Evolutionary conservation across 2,329 filamentous ascomycete species (phyloP), one percentile per base, ranked within the genome.

Genomic region (Colletotrichum limetticola): DNA sequence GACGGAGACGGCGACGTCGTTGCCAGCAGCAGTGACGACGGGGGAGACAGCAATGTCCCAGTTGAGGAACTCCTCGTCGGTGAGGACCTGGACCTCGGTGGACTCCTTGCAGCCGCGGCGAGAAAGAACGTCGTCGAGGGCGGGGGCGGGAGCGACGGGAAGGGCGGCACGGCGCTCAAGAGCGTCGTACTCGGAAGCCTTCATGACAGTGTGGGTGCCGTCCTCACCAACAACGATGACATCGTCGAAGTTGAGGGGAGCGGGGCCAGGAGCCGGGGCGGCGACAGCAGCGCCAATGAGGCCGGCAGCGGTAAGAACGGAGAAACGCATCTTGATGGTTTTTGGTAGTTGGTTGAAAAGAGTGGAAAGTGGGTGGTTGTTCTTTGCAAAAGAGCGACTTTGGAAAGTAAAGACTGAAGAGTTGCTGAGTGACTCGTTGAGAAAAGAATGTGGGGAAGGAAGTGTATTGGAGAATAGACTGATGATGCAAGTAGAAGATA

Each of bases 21-120:
- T 78, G 8, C 78, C 78, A 9, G 74, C 76, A 8, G 80, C 80
- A 60, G 78, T 77, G 16, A 81, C 75, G 11, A 84, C 79, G 24
- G 78, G 77, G 16, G 83, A 84, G 76, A 83, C 82, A 59, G 76
- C 76, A 1, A 82, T 76, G 68, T 85, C 83, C 83, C 83, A 84
- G 75, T 82, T 82, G 26, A 82, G 76, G 75, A 84, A 85, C 42
- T 75, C 76, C 4, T 73, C 65, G 30, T 77, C 76, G 6, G 74
- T 74, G 26, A 76, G 59, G 22, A 79, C 71, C 71, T 78, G 77
- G 11, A 78, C 71, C 73, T 78, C 78, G 53, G 75, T 76, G 62
- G 68, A 77, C 52, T 76, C 68, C 0, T 60, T 68, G 46, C 78
- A 78, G 60, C 76, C 72, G 26, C 72, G 68, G 37, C 56, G 56